Conservation (phyloP, 148 eudicot genomes). For the Amaranthus palmeri region DNA sequence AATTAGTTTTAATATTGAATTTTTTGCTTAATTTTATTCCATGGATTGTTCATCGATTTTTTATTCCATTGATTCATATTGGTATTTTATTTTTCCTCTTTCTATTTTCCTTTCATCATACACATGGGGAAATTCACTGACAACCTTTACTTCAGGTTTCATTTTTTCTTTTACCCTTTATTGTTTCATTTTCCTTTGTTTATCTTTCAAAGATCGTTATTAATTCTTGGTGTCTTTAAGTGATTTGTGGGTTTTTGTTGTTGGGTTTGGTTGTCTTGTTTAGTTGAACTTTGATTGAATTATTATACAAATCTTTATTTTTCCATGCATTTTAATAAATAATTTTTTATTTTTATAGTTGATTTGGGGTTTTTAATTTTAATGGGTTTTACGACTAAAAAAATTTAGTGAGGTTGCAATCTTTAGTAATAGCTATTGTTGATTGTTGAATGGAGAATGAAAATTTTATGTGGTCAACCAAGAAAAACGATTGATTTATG, state of each 20-base stretch:
- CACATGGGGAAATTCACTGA: too few species aligned
- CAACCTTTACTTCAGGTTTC: conserved; percentile 17
- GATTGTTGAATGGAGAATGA: background rate
- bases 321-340: conserved; percentile 20
- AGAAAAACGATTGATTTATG: too few species aligned
- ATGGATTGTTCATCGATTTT: too few species aligned
- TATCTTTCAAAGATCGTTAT: conserved; percentile 11
- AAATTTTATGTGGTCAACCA: too few species aligned
- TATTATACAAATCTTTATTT: background rate
- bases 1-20: too few species aligned
- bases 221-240: background rate
- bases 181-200: background rate
- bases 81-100: too few species aligned
- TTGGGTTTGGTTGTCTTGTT: background rate
- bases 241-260: background rate
- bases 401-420: conserved; percentile 14
- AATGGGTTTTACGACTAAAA: background rate
- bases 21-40: too few species aligned
- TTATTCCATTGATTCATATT: too few species aligned
- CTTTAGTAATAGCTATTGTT: conserved; percentile 3
- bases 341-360: background rate
- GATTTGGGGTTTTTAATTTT: background rate
- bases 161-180: too few species aligned
- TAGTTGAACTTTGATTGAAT: conserved; percentile 6
- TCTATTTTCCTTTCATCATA: too few species aligned